A percentile compares a stretch with the other conserved stretches of the same genome.
Evolutionary conservation across 805 yeast species (phyloP).

Genomic region (Spathaspora arborariae): DNA sequence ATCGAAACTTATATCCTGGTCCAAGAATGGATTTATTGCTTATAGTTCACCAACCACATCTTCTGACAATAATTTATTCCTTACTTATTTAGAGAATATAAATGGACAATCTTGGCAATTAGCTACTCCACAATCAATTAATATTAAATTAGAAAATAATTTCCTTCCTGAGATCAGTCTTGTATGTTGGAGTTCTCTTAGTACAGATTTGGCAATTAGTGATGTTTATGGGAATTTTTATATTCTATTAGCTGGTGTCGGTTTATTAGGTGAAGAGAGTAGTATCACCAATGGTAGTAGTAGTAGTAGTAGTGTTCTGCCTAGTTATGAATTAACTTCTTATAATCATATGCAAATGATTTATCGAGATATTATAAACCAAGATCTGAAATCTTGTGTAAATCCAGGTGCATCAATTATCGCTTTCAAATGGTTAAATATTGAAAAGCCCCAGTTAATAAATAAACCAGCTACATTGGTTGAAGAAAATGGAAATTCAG

Average conservation of each 20-base stretch:
- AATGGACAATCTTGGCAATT: conserved; percentile 81
- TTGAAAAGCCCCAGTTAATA: conserved; percentile 63
- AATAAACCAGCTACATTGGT: conserved; percentile 54
- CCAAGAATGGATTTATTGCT: conserved; percentile 80
- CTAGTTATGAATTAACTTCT: conserved; percentile 41
- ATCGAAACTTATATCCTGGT: conserved; percentile 57
- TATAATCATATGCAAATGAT: conserved; percentile 46
- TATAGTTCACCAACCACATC: conserved; percentile 41
- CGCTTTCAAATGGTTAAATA: conserved; percentile 68
- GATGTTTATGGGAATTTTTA: conserved; percentile 65
- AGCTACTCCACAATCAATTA: conserved; percentile 48
- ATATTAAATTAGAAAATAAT: conserved; percentile 24
- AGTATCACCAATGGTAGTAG: conserved; percentile 9
- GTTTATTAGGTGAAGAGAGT: conserved; percentile 26
- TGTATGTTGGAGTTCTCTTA: conserved; percentile 73
- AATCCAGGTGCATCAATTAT: conserved; percentile 23
- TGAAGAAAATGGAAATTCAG: background rate
- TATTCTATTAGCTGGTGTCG: conserved; percentile 40
- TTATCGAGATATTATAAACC: conserved; percentile 36
- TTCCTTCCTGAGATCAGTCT: conserved; percentile 32
- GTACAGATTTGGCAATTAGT: conserved; percentile 76
- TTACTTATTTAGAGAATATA: conserved; percentile 68
- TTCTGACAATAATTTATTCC: conserved; percentile 38
- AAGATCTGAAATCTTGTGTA: conserved; percentile 8
- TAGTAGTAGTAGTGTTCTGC: conserved; percentile 6